These are phyloP conservation scores for Penicillium psychrosexuale DNA, from an alignment of 2,329 filamentous ascomycete species.

Conservation along the genomic window DNA sequence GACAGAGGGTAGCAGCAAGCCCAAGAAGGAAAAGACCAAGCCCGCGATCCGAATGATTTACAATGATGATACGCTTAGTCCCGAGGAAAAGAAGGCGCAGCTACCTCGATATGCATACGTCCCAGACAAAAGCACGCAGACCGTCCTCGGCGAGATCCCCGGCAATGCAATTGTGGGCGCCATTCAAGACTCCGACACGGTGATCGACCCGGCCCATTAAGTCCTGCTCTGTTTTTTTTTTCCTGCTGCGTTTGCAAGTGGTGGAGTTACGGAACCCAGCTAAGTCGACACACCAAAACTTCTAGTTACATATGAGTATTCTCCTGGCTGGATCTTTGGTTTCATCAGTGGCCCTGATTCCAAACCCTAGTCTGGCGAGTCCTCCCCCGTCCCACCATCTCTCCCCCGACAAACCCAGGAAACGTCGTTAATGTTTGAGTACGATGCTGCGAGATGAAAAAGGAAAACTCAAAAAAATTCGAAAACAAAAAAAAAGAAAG, in stretches of 20 bases:
- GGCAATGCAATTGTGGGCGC: conserved; percentile 33
- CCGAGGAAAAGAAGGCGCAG: conserved; percentile 84
- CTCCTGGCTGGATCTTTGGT: conserved; percentile 19
- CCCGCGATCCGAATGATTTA: conserved; percentile 68
- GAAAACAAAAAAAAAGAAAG: neutral
- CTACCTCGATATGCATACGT: conserved; percentile 72
- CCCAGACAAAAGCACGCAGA: conserved; percentile 45
- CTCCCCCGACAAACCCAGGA: neutral
- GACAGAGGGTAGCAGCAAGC: conserved; percentile 55
- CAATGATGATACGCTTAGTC: conserved; percentile 72
- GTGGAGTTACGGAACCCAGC: conserved; percentile 31
- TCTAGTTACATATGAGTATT: conserved; percentile 30
- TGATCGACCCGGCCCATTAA: conserved; percentile 35
- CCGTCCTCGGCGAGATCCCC: conserved; percentile 35
- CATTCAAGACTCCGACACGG: conserved; percentile 35
- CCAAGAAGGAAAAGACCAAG: conserved; percentile 67
- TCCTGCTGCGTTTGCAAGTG: conserved; percentile 4
- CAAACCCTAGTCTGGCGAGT: conserved; percentile 30
- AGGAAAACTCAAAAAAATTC: neutral
- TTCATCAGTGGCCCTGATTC: conserved; percentile 33
- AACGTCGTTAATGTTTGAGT: conserved; percentile 10
- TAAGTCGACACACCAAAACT: conserved; percentile 38
- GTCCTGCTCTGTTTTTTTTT: conserved; percentile 8
- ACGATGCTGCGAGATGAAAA: neutral
- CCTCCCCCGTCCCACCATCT: conserved; percentile 1